These are phyloP conservation scores for Leishmania tarentolae DNA, from an alignment of 208 protist species.

Conservation along the genomic window DNA sequence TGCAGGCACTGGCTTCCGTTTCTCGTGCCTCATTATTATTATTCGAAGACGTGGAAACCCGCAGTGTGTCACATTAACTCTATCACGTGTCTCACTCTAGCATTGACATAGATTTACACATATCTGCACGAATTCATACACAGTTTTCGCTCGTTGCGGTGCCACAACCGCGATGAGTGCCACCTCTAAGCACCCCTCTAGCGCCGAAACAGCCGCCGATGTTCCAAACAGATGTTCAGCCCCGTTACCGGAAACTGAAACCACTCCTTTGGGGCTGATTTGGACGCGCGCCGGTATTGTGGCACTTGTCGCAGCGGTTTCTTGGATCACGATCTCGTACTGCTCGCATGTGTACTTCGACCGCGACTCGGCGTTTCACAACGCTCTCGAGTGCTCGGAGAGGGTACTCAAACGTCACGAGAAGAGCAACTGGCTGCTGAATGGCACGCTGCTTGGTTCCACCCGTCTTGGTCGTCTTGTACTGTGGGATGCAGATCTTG, in stretches of 20 bases:
- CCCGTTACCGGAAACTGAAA: background rate
- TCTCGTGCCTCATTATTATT: background rate
- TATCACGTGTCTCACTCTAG: background rate
- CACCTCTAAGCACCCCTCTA: background rate
- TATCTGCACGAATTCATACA: background rate
- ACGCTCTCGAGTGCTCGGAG: constrained; percentile 63
- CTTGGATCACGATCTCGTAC: constrained; percentile 65
- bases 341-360: constrained; percentile 81
- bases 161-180: background rate
- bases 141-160: background rate
- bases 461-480: constrained; percentile 71
- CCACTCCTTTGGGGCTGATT: constrained; percentile 27
- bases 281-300: constrained; percentile 52
- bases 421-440: constrained; percentile 67
- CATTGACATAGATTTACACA: background rate
- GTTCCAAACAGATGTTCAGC: background rate
- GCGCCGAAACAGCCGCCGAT: background rate
- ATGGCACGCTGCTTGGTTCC: constrained; percentile 79
- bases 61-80: background rate
- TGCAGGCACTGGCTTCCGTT: background rate
- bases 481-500: constrained; percentile 86
- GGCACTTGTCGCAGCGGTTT: constrained; percentile 47
- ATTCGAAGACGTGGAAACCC: background rate
- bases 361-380: constrained; percentile 58
- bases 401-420: constrained; percentile 40